Evolutionary conservation across 2,329 filamentous ascomycete species (phyloP), one percentile per base, ranked within the genome.

Genomic region (Paraphoma sp.): DNA sequence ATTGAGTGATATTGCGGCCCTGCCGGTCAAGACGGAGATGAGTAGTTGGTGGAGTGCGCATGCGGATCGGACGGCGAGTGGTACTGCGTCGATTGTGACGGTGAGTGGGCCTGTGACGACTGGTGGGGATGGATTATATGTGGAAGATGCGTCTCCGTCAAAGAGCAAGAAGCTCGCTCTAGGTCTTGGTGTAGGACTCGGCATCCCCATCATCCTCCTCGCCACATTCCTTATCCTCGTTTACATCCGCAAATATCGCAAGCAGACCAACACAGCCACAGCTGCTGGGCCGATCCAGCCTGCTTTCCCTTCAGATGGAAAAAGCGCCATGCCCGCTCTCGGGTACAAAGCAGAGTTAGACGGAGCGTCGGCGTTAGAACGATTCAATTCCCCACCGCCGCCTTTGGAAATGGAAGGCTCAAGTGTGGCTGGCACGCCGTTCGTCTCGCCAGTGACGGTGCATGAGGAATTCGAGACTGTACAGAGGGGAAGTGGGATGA

Each of bases 111-210:
- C n/a, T n/a, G n/a, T n/a, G n/a, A n/a, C n/a, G n/a, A n/a, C n/a
- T n/a, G n/a, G n/a, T n/a, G n/a, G n/a, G n/a, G n/a, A n/a, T n/a
- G n/a, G n/a, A n/a, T n/a, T n/a, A n/a, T n/a, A n/a, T n/a, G n/a
- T n/a, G n/a, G n/a, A n/a, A n/a, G n/a, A n/a, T 23, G 23, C 5
- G 23, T 23, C 23, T 2, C 23, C 2, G 2, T 14, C 16, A 3
- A 28, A 11, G 12, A 11, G 17, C 30, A 29, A 42, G 16, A 45
- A n/a, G 17, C 10, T n/a, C n/a, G 12, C 31, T 16, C 18, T 45
- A 29, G 41, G 41, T 11, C 49, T 51, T 23, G 49, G 41, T 12
- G 30, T 51, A 8, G 49, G 49, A 8, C 14, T 51, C 42, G 42
- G 49, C 17, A 18, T 45, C 41, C 49, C 42, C 16, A 14, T 45